phyloP scores from a whole-genome alignment of 176 grass and related monocot genomes.

The Paspalum notatum region DNA sequence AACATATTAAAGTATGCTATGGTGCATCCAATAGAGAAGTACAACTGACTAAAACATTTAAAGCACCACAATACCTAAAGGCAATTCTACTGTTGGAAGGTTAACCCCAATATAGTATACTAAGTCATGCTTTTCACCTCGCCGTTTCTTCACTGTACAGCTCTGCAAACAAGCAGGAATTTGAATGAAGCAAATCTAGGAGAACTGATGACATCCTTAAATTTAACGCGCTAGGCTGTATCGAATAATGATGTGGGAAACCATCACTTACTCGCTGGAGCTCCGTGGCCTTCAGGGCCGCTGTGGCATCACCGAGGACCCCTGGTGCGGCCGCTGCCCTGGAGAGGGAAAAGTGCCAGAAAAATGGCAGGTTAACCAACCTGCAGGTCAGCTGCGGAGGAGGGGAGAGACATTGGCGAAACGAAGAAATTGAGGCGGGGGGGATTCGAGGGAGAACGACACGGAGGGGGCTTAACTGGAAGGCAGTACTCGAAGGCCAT shows the following conservation, averaged over 20 bases:
- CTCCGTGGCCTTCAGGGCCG: conserved; percentile 30
- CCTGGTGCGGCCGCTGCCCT: conserved; percentile 35
- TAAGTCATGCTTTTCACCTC: background rate
- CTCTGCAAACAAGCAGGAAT: background rate
- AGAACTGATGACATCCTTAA: background rate
- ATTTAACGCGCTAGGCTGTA: background rate
- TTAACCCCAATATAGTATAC: background rate
- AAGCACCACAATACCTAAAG: background rate
- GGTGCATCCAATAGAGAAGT: background rate
- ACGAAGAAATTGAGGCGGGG: background rate
- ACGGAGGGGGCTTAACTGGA: conserved; percentile 36
- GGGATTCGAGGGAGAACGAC: background rate
- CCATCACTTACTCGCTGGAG: conserved; percentile 28
- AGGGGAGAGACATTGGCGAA: background rate
- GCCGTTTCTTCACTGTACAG: background rate
- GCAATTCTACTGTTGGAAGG: background rate
- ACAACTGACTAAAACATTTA: conserved; percentile 9
- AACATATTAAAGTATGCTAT: background rate
- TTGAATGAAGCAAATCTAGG: background rate
- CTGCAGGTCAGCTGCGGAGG: background rate
- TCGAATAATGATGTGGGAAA: background rate
- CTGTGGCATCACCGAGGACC: conserved; percentile 25
- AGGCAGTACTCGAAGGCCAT: conserved; percentile 50
- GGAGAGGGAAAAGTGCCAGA: conserved; percentile 16
- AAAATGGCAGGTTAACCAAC: conserved; percentile 35